Conservation (phyloP, 2,329 filamentous ascomycete species). For the Phialocephala sp. region DNA sequence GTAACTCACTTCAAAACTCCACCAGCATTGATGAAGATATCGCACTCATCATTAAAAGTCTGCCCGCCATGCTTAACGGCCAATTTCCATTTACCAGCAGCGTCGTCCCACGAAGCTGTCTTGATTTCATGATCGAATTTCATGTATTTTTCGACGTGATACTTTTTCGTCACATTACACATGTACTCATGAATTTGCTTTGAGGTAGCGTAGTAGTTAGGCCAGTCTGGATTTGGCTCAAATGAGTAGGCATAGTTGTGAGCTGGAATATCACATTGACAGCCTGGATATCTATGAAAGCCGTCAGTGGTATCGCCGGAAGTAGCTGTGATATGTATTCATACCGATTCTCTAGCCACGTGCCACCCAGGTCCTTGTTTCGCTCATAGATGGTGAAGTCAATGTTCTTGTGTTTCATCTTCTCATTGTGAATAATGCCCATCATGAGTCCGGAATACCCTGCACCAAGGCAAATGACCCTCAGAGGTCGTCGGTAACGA, state of each 20-base stretch:
- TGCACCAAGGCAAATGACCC: slow-evolving; percentile 7
- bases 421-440: neutral
- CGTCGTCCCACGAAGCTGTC: slow-evolving; percentile 19
- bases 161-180: slow-evolving; percentile 24
- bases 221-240: slow-evolving; percentile 26
- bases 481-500: neutral
- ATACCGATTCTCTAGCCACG: slow-evolving; percentile 15
- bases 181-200: slow-evolving; percentile 30
- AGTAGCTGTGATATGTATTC: neutral
- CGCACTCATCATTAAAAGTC: neutral
- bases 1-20: slow-evolving; percentile 4
- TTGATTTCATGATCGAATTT: slow-evolving; percentile 18
- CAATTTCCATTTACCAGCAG: slow-evolving; percentile 19
- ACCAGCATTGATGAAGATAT: slow-evolving; percentile 13
- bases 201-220: slow-evolving; percentile 25
- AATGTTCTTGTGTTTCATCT: neutral
- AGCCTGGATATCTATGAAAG: slow-evolving; percentile 29
- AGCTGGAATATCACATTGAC: slow-evolving; percentile 28
- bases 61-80: slow-evolving; percentile 33
- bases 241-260: slow-evolving; percentile 26
- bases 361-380: slow-evolving; percentile 8
- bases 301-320: neutral
- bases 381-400: slow-evolving; percentile 14
- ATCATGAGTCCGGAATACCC: slow-evolving; percentile 13
- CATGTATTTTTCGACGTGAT: slow-evolving; percentile 17